Evolutionary conservation across 2,329 filamentous ascomycete genomes (phyloP), one percentile per base, ranked within the genome.

Genomic region (Chrysoporthe puriensis): DNA sequence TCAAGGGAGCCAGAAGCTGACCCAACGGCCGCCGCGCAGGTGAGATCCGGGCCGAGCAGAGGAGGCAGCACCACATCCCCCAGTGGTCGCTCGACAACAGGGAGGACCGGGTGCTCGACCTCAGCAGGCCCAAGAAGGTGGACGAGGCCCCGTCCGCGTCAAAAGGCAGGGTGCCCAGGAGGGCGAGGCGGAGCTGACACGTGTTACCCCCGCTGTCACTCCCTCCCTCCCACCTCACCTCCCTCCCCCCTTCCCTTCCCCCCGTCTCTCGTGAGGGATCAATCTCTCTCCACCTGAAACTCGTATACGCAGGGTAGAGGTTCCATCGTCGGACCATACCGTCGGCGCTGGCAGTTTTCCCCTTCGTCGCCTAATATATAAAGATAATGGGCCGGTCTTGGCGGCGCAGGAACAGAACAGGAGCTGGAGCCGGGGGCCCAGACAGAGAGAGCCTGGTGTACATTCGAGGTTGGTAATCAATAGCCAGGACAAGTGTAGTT

Each of bases 51-150:
- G 66, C 66, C 8, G 68, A 68, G 54, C 68, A 70, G 26, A 63
- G 68, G 50, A 58, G 61, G 36, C 58, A 61, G 16, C 58, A 57
- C 18, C 59, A 59, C 34, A 63, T 70, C 16, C 68, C 68, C 2
- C 62, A 64, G 46, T 70, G 68, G 68, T 34, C 66, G 11, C 68
- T 64, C 13, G 68, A 70, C 59, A 70, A 70, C 42, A 57, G 63
- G 40, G 58, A 56, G 6, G 62, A 68, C 1, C 57, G 68, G 13
- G 62, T 68, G 9, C 18, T 60, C 6, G 58, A 70, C 60, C 64
- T 62, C 4, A 66, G 50, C 34, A 21, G 26, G 32, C 68, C 66
- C 9, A 46, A 18, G 9, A 59, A 26, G 54, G 34, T 56, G 52
- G 63, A 64, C 34, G 56, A 60, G 3, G 14, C 3, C 40, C 36